Evolutionary conservation across 371 early-diverging fungal genomes (phyloP).

Genomic region (Synchytrium microbalum): DNA sequence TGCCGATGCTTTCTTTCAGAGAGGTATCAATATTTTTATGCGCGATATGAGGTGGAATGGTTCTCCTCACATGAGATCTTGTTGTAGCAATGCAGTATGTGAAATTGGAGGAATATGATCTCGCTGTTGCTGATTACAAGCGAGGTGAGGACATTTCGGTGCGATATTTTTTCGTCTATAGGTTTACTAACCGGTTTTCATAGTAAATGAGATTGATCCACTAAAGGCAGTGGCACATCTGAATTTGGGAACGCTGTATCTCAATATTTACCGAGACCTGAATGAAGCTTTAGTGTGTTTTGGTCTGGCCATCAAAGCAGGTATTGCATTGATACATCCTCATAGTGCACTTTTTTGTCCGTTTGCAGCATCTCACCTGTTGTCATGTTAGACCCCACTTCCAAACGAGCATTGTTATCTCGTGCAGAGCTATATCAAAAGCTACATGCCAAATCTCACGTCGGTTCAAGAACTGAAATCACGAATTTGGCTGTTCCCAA

Average conservation of each 20-base stretch:
- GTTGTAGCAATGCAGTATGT: conserved; percentile 34
- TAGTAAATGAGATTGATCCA: conserved; percentile 38
- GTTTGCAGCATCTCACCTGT: neutral
- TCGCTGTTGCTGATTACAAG: conserved; percentile 33
- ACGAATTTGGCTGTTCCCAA: no score
- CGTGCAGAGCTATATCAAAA: conserved; percentile 38
- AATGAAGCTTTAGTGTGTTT: conserved; percentile 33
- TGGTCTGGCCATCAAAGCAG: conserved; percentile 27
- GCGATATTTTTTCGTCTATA: conserved; percentile 4
- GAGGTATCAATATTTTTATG: conserved; percentile 19
- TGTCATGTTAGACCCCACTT: conserved; percentile 27
- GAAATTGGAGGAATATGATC: conserved; percentile 31
- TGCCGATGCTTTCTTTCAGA: conserved; percentile 31
- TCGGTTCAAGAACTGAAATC: conserved; percentile 12
- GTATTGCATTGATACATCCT: conserved; percentile 14
- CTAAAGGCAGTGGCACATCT: conserved; percentile 28
- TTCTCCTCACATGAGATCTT: neutral
- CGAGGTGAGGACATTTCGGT: conserved; percentile 18
- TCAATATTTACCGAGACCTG: conserved; percentile 34
- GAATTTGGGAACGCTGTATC: conserved; percentile 39
- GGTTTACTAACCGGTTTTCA: conserved; percentile 1
- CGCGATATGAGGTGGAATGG: neutral
- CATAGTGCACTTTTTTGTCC: neutral
- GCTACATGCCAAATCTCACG: conserved; percentile 26
- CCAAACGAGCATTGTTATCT: conserved; percentile 29